Conservation (phyloP, 2,329 filamentous ascomycete genomes). For the Fusarium drepaniforme region DNA sequence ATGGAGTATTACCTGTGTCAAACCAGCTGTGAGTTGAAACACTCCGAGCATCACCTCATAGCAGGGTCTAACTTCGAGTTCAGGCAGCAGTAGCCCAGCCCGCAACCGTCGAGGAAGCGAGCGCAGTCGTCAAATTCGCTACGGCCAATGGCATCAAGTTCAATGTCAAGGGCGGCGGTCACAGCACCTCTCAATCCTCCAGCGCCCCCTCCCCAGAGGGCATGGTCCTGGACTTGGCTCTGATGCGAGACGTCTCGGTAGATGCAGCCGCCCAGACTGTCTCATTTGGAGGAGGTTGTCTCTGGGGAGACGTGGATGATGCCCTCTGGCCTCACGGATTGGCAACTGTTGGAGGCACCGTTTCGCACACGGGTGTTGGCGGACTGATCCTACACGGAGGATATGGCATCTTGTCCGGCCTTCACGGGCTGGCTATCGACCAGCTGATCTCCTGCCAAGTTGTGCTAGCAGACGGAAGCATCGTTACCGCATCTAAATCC, state of each 20-base stretch:
- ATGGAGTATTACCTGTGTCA: constrained; percentile 53
- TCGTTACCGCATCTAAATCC: constrained; percentile 53
- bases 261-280: constrained; percentile 59
- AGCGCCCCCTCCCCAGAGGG: constrained; percentile 59
- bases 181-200: constrained; percentile 64
- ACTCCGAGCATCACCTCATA: neutral
- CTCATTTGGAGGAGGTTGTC: constrained; percentile 62
- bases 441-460: constrained; percentile 54
- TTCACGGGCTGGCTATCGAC: constrained; percentile 63
- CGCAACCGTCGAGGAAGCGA: constrained; percentile 53
- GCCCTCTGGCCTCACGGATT: constrained; percentile 62
- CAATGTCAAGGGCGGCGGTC: constrained; percentile 67
- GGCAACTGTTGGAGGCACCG: constrained; percentile 71
- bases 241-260: constrained; percentile 63
- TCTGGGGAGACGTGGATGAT: constrained; percentile 67
- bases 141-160: constrained; percentile 59
- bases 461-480: constrained; percentile 53
- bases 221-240: constrained; percentile 66
- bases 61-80: constrained; percentile 1
- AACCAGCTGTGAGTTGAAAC: constrained; percentile 45
- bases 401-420: constrained; percentile 67
- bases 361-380: constrained; percentile 72
- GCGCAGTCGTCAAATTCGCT: constrained; percentile 58
- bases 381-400: constrained; percentile 70
- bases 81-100: constrained; percentile 61